phyloP scores from a whole-genome alignment of 306 rosid genomes.

The Argentina anserina region DNA sequence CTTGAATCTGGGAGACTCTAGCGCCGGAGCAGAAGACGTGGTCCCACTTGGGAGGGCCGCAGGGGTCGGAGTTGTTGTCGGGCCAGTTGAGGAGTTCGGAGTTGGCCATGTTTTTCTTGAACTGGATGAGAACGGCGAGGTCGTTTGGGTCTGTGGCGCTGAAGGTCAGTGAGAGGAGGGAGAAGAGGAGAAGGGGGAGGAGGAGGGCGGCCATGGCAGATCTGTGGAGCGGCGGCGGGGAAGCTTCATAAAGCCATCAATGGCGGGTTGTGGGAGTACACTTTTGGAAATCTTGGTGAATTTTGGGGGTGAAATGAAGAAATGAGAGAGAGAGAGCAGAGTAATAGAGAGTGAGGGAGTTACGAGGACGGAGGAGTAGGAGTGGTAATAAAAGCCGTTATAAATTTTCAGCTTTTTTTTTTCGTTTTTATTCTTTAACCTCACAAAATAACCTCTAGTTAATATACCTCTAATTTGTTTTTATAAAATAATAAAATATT shows the following conservation, averaged over 20 bases:
- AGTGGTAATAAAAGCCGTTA: not conserved
- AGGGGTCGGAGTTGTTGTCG: conserved; percentile 55
- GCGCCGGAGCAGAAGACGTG: conserved; percentile 50
- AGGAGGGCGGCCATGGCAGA: conserved; percentile 39
- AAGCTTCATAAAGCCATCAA: conserved; percentile 26
- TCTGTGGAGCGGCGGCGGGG: conserved; percentile 15
- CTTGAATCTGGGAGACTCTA: conserved; percentile 75
- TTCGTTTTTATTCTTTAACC: not conserved
- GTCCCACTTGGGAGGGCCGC: conserved; percentile 55
- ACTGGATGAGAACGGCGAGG: conserved; percentile 47
- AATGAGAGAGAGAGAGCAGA: not conserved
- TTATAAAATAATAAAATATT: too few relatives aligned
- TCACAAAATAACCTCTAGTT: too few relatives aligned
- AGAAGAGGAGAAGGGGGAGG: conserved; percentile 9
- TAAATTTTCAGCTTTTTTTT: not conserved
- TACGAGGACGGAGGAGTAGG: not conserved
- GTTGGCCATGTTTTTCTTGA: conserved; percentile 52
- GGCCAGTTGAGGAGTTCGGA: conserved; percentile 84
- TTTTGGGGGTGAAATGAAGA: not conserved
- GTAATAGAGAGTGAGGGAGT: not conserved
- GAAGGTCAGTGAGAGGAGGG: conserved; percentile 25
- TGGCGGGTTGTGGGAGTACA: conserved; percentile 20
- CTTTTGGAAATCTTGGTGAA: not conserved
- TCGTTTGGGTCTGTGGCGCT: conserved; percentile 62
- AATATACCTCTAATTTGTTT: too few relatives aligned